Base-by-base conservation (phyloP, 495 filamentous ascomycete genomes). In the Aspergillus steynii region DNA sequence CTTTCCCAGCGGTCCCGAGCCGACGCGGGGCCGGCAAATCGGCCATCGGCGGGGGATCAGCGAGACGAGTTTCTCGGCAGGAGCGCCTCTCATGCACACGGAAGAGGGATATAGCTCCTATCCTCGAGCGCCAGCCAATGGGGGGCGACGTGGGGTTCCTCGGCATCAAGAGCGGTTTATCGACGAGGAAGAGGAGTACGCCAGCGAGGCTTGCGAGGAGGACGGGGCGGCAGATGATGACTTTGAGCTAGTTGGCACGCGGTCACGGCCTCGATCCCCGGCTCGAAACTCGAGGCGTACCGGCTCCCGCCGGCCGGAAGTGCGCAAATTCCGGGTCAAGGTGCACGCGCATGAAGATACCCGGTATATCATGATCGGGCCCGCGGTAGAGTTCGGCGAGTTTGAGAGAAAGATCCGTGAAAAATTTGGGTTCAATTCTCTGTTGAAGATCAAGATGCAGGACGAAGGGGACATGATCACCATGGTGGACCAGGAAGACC, bases 391-490 rank as follows among this genome's bases (percentile, higher is more conserved):
- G 60, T 97, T 90, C 71, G 73, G 79, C 2, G 91, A 92, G 46
- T 87, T 98, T 42, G 85, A 90, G 50, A 83, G 83, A 48, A 84
- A 84, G 55, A 89, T 99, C 59, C 82, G 89, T 53, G 87, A 90
- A 55, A 99, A 99, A 77, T 96, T 97, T 63, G 86, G 83, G 29
- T 76, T 96, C 55, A 75, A 80, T 55, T 79, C 81, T 45, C 80
- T 83, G 51, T 84, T 94, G 70, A 93, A 90, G 81, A 87, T 96
- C 73, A 92, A 90, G 81, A 86, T 96, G 68, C 87, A 85, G 70
- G 93, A 96, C 71, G 86, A 91, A 63, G 89, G 89, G 6, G 95
- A 97, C 69, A 91, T 96, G 88, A 94, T 99, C 72, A 97, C 92
- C 12, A 88, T 99, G 86, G 92, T 89, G 32, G 95, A 99, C 75